Evolutionary conservation across 2,329 filamentous ascomycete species (phyloP), one percentile per base, ranked within the genome.

Genomic region (Paecilomyces fulvus): DNA sequence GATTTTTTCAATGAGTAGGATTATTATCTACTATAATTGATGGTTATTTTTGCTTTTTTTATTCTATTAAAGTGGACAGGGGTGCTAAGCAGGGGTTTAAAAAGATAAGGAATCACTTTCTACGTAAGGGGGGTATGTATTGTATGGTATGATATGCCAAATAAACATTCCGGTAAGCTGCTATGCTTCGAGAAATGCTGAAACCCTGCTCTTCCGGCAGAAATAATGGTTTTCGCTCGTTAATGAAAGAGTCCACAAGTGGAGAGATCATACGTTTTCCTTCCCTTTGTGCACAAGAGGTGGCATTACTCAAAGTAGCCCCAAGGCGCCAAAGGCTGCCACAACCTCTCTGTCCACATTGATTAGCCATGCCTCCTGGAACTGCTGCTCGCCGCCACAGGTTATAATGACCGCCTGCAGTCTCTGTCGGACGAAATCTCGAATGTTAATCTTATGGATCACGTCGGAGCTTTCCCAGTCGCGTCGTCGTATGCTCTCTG

Each of bases 321-420:
- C 70, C 58, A 75, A 59, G 17, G 65, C 70, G n/a, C 64, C 71
- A 62, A 75, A 75, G 1, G 67, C 70, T 30, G 67, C 61, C 21
- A 76, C 68, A 23, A 77, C 73, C 37, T 76, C 72, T 2, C 64
- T 60, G 61, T 77, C 75, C 31, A 77, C 73, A 65, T 76, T 75
- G 10, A 74, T 63, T 33, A 76, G 56, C 73, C 74, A 77, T 28
- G 74, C 69, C 20, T 69, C 69, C 56, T 74, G 69, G 62, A 77
- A 77, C 43, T 65, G 68, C 55, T 74, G 69, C 28, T 69, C 68
- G 3, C 75, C 74, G 46, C 74, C 75, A 59, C 73, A 75, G 2
- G 64, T 62, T 49, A 65, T 61, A 51, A 76, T 70, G n/a, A 75
- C 62, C 5, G 69, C 66, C 14, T 70, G 71, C 33, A 79, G 59